phyloP scores from a whole-genome alignment of 345 rosid species.

The Rhodomyrtus tomentosa region DNA sequence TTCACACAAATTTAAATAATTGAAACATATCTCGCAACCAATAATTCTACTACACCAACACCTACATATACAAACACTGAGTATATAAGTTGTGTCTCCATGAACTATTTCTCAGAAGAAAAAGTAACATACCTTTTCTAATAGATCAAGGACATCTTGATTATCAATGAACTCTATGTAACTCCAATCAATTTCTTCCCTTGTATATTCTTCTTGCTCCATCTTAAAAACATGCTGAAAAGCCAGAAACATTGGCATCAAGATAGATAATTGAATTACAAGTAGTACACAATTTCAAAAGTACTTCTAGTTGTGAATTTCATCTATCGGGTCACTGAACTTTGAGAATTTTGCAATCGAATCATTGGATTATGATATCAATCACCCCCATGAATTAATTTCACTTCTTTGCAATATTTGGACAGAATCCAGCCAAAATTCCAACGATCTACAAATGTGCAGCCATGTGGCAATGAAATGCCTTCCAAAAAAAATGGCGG shows the following conservation, averaged over 20 bases:
- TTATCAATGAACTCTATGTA: slow-evolving; percentile 94
- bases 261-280: not conserved
- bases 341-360: not conserved
- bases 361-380: not conserved
- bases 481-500: not conserved
- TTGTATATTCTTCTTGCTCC: slow-evolving; percentile 99
- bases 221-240: slow-evolving; percentile 94
- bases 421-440: not conserved
- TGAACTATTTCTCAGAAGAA: not conserved
- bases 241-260: not conserved
- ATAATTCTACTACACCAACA: not conserved
- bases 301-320: not conserved
- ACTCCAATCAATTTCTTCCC: slow-evolving; percentile 96
- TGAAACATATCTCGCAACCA: not conserved
- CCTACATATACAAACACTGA: not conserved
- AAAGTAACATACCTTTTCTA: slow-evolving; percentile 63
- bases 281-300: not conserved
- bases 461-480: not conserved
- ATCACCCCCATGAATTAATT: not conserved
- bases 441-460: not conserved
- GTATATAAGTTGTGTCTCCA: not conserved
- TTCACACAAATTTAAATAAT: not conserved
- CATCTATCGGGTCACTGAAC: not conserved
- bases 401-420: not conserved
- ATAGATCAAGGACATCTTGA: slow-evolving; percentile 90